Base-by-base conservation (phyloP, 805 yeast genomes). In the Ogataea paradorogensis region DNA sequence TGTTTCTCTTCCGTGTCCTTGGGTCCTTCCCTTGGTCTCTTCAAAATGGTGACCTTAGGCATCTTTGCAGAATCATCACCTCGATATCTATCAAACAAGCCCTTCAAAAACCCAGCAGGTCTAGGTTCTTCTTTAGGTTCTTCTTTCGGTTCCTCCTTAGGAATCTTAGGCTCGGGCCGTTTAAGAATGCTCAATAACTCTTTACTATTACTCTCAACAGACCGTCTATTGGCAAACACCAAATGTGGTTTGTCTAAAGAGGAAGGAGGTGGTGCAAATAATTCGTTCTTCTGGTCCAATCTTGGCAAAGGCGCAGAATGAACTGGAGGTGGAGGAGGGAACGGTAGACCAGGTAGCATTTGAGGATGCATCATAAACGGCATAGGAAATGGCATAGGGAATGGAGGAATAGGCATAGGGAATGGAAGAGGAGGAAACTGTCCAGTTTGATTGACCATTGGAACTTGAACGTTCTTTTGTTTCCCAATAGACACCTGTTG, bases 401-500 rank as follows among this genome's bases (percentile, higher is more conserved):
- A 46, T 18, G 50, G 56, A 14, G 46, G 47, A 35, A 53, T 45
- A 11, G 62, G 61, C 34, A 53, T 55, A 40, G 51, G 61, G 33
- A 54, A 42, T 25, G 50, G 56, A 45, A 46, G 53, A 9, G 51
- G 58, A 10, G 42, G 25, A 9, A 51, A 52, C 11, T 47, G 43
- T 16, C 45, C 56, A 8, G 41, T 21, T 14, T 28, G 43, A 18
- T 18, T 59, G 50, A 20, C 22, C 8, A 21, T 7, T 3, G 49
- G 52, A 22, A 41, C 26, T 11, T 40, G 46, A 15, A 33, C 38
- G 43, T 3, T 43, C 27, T 48, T 47, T 30, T 55, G 56, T 26
- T 55, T 52, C 13, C 54, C 56, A 22, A 58, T 59, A 7, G 73
- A 69, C 13, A 76, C 73, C 33, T 63, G 59, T 47, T 74, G 78